Conservation (phyloP, 1,284 basidiomycete genomes). For the Cutaneotrichosporon sp. region DNA sequence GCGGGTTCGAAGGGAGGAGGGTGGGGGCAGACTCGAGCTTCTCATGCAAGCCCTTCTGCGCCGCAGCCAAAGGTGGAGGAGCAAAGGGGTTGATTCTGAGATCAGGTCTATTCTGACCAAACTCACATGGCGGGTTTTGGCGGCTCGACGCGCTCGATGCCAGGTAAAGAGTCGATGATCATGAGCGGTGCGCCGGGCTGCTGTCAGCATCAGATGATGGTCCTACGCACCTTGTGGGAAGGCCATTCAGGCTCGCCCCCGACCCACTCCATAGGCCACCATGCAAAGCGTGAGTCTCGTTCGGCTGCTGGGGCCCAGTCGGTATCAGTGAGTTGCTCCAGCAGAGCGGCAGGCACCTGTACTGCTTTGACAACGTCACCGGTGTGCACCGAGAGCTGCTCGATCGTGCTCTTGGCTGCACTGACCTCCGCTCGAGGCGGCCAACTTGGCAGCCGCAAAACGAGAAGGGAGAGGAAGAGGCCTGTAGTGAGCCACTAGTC, state of each 20-base stretch:
- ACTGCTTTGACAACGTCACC: slow-evolving; percentile 33
- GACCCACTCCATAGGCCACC: slow-evolving; percentile 25
- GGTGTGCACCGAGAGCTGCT: slow-evolving; percentile 44
- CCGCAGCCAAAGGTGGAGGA: slow-evolving; percentile 7
- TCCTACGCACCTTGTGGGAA: slow-evolving; percentile 22
- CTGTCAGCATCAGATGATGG: background rate
- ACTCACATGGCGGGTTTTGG: slow-evolving; percentile 43
- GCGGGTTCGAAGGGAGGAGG: slow-evolving; percentile 32
- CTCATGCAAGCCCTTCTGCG: slow-evolving; percentile 27
- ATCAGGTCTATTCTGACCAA: slow-evolving; percentile 7
- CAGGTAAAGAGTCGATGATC: slow-evolving; percentile 44
- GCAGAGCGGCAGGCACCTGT: slow-evolving; percentile 12
- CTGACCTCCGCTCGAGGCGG: background rate
- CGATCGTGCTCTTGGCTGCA: slow-evolving; percentile 19
- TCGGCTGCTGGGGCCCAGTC: slow-evolving; percentile 4
- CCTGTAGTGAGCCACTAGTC: slow-evolving; percentile 26
- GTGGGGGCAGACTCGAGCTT: slow-evolving; percentile 35
- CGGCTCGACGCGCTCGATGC: slow-evolving; percentile 41
- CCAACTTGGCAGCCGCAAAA: slow-evolving; percentile 19
- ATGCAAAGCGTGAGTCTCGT: background rate
- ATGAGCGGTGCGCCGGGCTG: slow-evolving; percentile 40
- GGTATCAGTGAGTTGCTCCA: slow-evolving; percentile 2
- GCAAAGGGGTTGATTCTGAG: slow-evolving; percentile 26
- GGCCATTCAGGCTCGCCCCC: slow-evolving; percentile 23
- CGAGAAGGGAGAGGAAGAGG: slow-evolving; percentile 35